phyloP scores from a whole-genome alignment of 768 basidiomycete species.

The Postia placenta region DNA sequence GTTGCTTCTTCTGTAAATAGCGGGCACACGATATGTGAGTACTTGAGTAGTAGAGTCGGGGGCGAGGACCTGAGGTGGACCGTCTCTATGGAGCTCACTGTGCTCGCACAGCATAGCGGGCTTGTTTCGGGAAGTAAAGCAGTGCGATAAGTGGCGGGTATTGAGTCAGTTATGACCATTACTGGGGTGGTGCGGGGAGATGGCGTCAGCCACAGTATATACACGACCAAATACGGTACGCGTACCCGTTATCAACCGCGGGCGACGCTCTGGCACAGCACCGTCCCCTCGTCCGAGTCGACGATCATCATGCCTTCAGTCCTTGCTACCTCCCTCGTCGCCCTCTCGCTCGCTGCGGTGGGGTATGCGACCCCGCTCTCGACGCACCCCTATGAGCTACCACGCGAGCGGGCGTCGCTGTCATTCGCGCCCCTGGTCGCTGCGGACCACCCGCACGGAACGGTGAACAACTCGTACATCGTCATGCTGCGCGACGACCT shows the following conservation, averaged over 20 bases:
- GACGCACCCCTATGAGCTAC: slow-evolving; percentile 29
- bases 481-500: slow-evolving; percentile 78
- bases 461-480: slow-evolving; percentile 90
- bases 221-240: slow-evolving; percentile 15
- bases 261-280: background rate
- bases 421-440: slow-evolving; percentile 55
- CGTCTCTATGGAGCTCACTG: too few species aligned
- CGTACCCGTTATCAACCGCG: slow-evolving; percentile 14
- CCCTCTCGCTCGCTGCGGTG: slow-evolving; percentile 31
- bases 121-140: too few species aligned
- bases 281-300: slow-evolving; percentile 9
- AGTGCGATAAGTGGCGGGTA: background rate
- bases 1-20: too few species aligned
- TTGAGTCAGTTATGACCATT: background rate
- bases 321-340: slow-evolving; percentile 30
- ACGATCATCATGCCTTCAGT: slow-evolving; percentile 21
- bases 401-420: slow-evolving; percentile 36
- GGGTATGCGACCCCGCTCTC: slow-evolving; percentile 39
- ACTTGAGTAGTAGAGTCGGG: too few species aligned
- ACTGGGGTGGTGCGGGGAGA: background rate
- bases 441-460: slow-evolving; percentile 58
- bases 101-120: too few species aligned
- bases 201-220: slow-evolving; percentile 11
- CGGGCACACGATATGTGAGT: too few species aligned
- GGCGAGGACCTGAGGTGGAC: too few species aligned